These are phyloP conservation scores for Lanmaoa pseudosensibilis DNA, from an alignment of 768 basidiomycete species.

Conservation along the genomic window DNA sequence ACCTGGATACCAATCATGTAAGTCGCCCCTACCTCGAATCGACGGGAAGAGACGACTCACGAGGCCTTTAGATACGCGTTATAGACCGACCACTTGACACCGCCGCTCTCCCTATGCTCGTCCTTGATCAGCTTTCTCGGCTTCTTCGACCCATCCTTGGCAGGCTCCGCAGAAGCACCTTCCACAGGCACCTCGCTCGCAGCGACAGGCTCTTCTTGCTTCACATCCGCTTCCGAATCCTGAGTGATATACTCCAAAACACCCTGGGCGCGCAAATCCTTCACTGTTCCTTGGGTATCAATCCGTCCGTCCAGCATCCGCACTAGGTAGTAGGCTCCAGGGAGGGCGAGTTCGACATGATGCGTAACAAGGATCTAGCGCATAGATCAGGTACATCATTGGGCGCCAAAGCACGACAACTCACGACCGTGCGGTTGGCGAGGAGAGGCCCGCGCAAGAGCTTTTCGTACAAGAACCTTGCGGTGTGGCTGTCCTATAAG, in stretches of 20 bases:
- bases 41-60: constrained; percentile 33
- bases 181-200: constrained; percentile 17
- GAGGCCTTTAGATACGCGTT: constrained; percentile 70
- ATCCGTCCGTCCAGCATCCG: constrained; percentile 82
- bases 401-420: constrained; percentile 9
- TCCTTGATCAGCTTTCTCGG: constrained; percentile 77
- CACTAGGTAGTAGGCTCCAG: constrained; percentile 69
- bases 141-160: constrained; percentile 44
- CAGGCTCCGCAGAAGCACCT: neutral
- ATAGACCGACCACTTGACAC: constrained; percentile 77
- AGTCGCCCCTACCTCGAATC: neutral
- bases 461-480: constrained; percentile 60
- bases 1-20: constrained; percentile 12
- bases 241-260: constrained; percentile 60
- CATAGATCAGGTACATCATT: neutral
- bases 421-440: constrained; percentile 63
- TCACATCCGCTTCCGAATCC: constrained; percentile 48
- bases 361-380: constrained; percentile 72
- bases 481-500: constrained; percentile 64
- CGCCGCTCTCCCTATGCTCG: constrained; percentile 76
- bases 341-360: constrained; percentile 79
- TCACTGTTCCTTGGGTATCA: constrained; percentile 68
- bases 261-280: constrained; percentile 61
- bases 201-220: constrained; percentile 42
- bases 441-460: constrained; percentile 68